Evolutionary conservation across 148 eudicot genomes (phyloP).

Genomic region (Talinum fruticosum): DNA sequence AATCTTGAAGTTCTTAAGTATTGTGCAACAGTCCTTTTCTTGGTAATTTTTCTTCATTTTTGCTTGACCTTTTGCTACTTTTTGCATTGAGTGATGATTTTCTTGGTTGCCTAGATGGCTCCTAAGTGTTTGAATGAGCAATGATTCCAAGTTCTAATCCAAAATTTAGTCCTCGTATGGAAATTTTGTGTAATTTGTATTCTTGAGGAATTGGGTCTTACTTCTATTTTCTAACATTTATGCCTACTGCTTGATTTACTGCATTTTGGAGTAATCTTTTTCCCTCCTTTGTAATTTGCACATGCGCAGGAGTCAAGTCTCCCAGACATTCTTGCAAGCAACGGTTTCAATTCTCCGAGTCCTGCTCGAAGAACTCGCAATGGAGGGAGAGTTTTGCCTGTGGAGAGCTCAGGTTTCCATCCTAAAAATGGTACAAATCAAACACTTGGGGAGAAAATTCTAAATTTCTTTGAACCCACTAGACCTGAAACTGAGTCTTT

Average conservation of each 20-base stretch:
- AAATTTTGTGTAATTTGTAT: background rate
- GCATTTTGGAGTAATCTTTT: background rate
- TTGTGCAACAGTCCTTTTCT: conserved; percentile 82
- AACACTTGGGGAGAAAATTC: conserved; percentile 31
- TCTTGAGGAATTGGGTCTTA: background rate
- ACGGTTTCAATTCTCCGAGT: conserved; percentile 69
- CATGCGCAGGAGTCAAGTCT: conserved; percentile 83
- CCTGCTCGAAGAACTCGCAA: conserved; percentile 54
- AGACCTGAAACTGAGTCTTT: conserved; percentile 44
- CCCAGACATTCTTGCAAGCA: conserved; percentile 54
- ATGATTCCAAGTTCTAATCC: background rate
- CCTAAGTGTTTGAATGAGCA: background rate
- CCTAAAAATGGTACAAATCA: conserved; percentile 28
- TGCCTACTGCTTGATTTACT: background rate
- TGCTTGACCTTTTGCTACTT: background rate
- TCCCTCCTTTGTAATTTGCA: background rate
- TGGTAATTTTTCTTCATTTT: conserved; percentile 55
- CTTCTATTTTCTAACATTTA: background rate
- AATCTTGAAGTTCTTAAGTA: conserved; percentile 93
- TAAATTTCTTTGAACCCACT: conserved; percentile 35
- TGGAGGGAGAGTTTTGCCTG: conserved; percentile 43
- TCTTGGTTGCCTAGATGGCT: background rate
- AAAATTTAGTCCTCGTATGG: background rate
- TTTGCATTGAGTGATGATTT: background rate
- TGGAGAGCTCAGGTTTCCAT: conserved; percentile 30